Evolutionary conservation across 768 basidiomycete species (phyloP), one percentile per base, ranked within the genome.

Genomic region (Lentinula guzmanii): DNA sequence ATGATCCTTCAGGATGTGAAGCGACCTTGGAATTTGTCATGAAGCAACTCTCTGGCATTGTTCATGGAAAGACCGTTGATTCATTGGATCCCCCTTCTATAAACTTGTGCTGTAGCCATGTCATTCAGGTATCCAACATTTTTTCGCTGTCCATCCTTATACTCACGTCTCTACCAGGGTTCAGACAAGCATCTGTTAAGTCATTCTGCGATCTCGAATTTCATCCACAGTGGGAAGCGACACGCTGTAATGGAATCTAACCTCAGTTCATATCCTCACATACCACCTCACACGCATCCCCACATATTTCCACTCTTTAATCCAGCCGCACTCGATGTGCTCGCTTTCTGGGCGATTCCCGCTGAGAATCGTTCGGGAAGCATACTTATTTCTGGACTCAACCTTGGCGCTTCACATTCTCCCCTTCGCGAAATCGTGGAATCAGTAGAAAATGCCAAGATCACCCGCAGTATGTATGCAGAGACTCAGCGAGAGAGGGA

Each of bases 381-480:
- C 68, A 67, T 86, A 18, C 73, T 82, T 34, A 64, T 90, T 4
- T 76, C 85, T 16, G 85, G 85, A 5, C 67, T 87, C 24, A 79
- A 76, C 15, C 78, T 91, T 10, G 91, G 93, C 6, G 88, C 90
- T 9, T 71, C 78, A 3, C 87, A 91, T 69, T 90, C 85, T 10
- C 73, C 83, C 13, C 76, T 96, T 61, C 77, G 82, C 16, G 79
- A 80, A 52, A 76, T 87, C 41, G 79, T 94, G 5, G 78, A 83
- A 52, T 78, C 81, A 18, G 81, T 83, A 9, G 85, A 86, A 67
- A 76, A 74, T 50, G 80, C 80, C 10, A 90, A 91, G 72, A 80
- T 79, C 24, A 90, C 86, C 62, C 82, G 93, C 50, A 92, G 84
- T 64, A 93, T 97, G 83, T 98, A 93, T 69, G 93, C 92, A 21